A percentile compares a stretch with the other conserved stretches of the same genome.
These are phyloP conservation scores for Santalum album DNA, from an alignment of 164 flowering plant species.

Conservation along the genomic window DNA sequence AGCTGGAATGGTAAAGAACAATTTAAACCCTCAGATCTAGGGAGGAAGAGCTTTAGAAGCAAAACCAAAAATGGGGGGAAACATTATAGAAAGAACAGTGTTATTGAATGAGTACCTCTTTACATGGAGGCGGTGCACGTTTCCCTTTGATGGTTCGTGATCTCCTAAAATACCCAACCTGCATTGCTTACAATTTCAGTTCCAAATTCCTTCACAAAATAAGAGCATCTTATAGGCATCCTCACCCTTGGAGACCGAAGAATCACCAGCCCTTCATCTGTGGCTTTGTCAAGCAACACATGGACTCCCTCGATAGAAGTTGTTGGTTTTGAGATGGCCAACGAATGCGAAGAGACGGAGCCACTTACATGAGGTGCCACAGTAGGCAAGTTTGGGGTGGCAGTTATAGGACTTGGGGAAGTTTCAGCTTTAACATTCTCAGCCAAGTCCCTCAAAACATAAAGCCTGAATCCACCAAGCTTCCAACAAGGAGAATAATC, in stretches of 20 bases:
- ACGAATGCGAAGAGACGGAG: slow-evolving; percentile 35
- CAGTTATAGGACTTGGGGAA: slow-evolving; percentile 26
- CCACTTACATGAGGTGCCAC: slow-evolving; percentile 38
- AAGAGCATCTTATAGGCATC: not conserved
- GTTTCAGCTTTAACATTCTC: slow-evolving; percentile 22
- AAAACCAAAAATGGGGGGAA: not conserved
- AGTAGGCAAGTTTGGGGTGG: slow-evolving; percentile 13
- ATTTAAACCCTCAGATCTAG: too few species aligned
- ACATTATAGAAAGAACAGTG: not conserved
- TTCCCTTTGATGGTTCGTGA: slow-evolving; percentile 69
- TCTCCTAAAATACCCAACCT: slow-evolving; percentile 77
- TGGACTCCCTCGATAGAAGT: slow-evolving; percentile 19
- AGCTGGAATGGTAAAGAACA: too few species aligned
- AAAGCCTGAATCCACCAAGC: slow-evolving; percentile 64
- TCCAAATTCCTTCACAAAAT: not conserved
- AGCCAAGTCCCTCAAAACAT: slow-evolving; percentile 42
- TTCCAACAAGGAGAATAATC: slow-evolving; percentile 14
- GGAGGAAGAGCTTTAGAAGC: too few species aligned
- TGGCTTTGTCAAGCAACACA: slow-evolving; percentile 47
- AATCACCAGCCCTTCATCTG: slow-evolving; percentile 64
- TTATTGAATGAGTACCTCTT: slow-evolving; percentile 43
- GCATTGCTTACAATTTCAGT: slow-evolving; percentile 17
- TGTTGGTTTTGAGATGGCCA: slow-evolving; percentile 42
- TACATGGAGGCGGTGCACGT: slow-evolving; percentile 66
- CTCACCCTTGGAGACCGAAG: slow-evolving; percentile 64